Base-by-base conservation (phyloP, 768 basidiomycete species). In the Cyclocybe aegerita region DNA sequence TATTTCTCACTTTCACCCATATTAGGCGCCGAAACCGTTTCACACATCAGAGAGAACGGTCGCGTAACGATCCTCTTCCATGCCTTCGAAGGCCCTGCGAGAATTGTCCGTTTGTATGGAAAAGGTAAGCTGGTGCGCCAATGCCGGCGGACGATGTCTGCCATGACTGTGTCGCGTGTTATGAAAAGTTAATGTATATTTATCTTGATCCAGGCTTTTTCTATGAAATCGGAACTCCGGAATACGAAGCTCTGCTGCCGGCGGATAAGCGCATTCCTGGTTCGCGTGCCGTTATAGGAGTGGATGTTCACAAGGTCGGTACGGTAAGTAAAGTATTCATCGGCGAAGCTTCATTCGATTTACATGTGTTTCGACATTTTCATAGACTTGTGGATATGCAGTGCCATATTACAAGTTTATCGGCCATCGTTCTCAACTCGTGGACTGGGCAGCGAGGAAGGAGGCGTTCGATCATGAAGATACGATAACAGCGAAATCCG, bases 331-430 rank as follows among this genome's bases (percentile, higher is more conserved):
- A 23, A 23, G 4, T 23, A 23, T 23, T 23, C 23, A 23, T 23
- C 2, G 23, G 23, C 23, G 23, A 23, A 23, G 23, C 14, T 35
- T 23, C 29, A 43, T 35, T 5, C 29, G 11, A 39, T 33, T 37
- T 8, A 37, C 7, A 10, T 44, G 9, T 42, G 36, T 15, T n/a
- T 33, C 17, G 36, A 43, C 14, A 12, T 7, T 17, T 9, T 16
- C 46, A 14, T 15, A 87, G 86, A 85, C 85, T 1, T 88, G 85
- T 55, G 85, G 86, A 15, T 87, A 75, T 55, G 76, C 77, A 0
- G 77, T 86, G 17, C 86, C 87, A 2, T 76, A 75, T 57, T 86
- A 79, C 61, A 69, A 73, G 38, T 88, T 79, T 66, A 65, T 78
- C 36, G 67, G 71, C 4, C 80, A 85, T 48, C 82, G 86, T 17